Evolutionary conservation across 345 rosid species (phyloP).

Genomic region (Brassica rapa): DNA sequence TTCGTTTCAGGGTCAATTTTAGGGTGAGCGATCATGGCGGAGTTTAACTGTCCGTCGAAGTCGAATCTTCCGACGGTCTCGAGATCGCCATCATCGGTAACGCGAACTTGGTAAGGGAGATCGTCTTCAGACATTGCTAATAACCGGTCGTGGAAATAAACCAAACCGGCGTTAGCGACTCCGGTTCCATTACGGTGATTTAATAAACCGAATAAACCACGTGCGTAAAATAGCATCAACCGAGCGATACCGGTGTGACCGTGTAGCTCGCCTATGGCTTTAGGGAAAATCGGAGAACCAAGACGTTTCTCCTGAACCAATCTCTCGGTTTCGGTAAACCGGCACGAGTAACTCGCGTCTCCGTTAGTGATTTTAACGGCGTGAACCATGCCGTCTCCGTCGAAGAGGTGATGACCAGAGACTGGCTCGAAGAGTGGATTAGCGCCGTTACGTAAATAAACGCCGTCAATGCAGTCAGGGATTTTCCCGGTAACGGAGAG

Average conservation of each 20-base stretch:
- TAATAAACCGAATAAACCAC: conserved; percentile 69
- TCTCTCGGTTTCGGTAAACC: conserved; percentile 77
- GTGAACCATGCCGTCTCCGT: conserved; percentile 98
- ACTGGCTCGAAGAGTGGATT: conserved; percentile 84
- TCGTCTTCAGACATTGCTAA: conserved; percentile 95
- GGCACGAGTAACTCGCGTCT: conserved; percentile 75
- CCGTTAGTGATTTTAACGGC: conserved; percentile 64
- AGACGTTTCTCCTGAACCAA: conserved; percentile 53
- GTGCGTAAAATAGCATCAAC: conserved; percentile 66
- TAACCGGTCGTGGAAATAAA: conserved; percentile 69
- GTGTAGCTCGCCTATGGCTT: conserved; percentile 87
- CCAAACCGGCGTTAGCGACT: conserved; percentile 88
- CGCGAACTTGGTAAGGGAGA: conserved; percentile 77
- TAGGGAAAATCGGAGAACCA: conserved; percentile 75
- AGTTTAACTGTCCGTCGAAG: conserved; percentile 60
- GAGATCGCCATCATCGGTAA: conserved; percentile 67
- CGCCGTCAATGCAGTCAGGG: conserved; percentile 81
- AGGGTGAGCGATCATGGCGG: conserved; percentile 95
- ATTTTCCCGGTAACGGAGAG: conserved; percentile 67
- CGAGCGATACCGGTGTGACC: conserved; percentile 83
- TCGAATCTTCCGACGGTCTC: conserved; percentile 68
- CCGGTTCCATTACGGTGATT: conserved; percentile 74
- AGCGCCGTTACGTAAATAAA: conserved; percentile 91
- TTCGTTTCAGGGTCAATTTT: conserved; percentile 71
- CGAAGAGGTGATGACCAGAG: conserved; percentile 91